Evolutionary conservation across 164 flowering plant genomes (phyloP).

Genomic region (Protea cynaroides): DNA sequence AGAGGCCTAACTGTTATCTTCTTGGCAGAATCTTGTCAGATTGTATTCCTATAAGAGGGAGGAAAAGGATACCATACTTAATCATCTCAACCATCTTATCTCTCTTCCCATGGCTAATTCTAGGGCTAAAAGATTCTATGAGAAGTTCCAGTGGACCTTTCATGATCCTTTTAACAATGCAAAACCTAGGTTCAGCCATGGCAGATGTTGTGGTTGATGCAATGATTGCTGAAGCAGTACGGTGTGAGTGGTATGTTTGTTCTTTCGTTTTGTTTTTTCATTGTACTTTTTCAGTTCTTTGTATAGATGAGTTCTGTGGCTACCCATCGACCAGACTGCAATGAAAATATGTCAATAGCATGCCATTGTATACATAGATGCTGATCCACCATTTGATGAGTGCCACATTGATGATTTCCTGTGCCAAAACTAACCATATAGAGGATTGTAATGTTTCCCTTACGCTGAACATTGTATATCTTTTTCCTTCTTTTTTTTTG

Average conservation of each 20-base stretch:
- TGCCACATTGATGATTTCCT: neutral
- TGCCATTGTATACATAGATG: neutral
- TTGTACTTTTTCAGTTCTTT: neutral
- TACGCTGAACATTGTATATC: too few species aligned
- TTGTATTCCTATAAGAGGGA: constrained; percentile 81
- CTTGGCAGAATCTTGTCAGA: constrained; percentile 76
- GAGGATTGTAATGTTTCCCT: neutral
- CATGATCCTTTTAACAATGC: constrained; percentile 59
- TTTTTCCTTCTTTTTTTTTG: neutral
- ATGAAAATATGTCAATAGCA: neutral
- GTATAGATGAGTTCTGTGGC: neutral
- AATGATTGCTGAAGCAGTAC: constrained; percentile 92
- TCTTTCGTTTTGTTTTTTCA: neutral
- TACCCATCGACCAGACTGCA: neutral
- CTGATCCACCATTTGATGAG: neutral
- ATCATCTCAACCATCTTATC: constrained; percentile 64
- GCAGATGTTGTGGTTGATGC: constrained; percentile 97
- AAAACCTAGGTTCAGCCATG: constrained; percentile 91
- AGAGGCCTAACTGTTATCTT: constrained; percentile 2
- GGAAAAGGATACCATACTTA: constrained; percentile 78
- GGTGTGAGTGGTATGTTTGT: constrained; percentile 49
- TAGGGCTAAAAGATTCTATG: constrained; percentile 43
- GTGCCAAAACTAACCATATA: neutral
- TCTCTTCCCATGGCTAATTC: constrained; percentile 73
- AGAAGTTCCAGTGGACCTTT: constrained; percentile 56